Base-by-base conservation (phyloP, 306 rosid genomes). In the Casuarina glauca region DNA sequence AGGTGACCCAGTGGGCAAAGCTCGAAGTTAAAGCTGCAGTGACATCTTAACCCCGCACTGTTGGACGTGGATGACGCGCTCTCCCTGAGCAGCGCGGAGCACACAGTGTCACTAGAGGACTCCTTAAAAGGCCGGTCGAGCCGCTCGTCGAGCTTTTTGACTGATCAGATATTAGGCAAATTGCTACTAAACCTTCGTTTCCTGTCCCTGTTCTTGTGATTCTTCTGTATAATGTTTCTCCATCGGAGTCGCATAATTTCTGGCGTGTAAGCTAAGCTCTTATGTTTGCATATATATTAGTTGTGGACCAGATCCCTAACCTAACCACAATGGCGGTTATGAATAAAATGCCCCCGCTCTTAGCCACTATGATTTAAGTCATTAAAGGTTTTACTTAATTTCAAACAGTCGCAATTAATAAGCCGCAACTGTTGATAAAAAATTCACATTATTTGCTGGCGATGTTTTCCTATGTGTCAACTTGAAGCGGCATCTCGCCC, bases 101-200 rank as follows among this genome's bases (percentile, higher is more conserved):
- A 91, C n/a, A 83, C 84, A 61, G 85, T 93, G 72, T 89, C 98
- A 4, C 74, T 93, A 68, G 96, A 93, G 83, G 97, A 93, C 81
- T 96, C 93, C 79, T 79, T 96, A 82, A 85, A 82, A 85, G 97
- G 98, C 64, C 77, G 98, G 78, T 93, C 96, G 93, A 93, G 99
- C 88, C 93, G 93, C 39, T 86, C 94, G 70, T 93, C 99, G 16
- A 93, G 99, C 90, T 96, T 93, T 78, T 93, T 78, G 98, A 96
- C 91, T 93, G 84, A 90, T 66, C 51, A 42, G 81, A 70, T 44
- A 16, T 36, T 78, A 38, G 38, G 86, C 84, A 69, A 75, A 78
- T 75, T 7, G 68, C 74, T 68, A 54, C 73, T 70, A 62, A 41
- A 58, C 75, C 32, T 70, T 83, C 17, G 20, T 20, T 41, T 12